Evolutionary conservation across 1,284 basidiomycete species (phyloP).

Genomic region (Phellinidium pouzarii): DNA sequence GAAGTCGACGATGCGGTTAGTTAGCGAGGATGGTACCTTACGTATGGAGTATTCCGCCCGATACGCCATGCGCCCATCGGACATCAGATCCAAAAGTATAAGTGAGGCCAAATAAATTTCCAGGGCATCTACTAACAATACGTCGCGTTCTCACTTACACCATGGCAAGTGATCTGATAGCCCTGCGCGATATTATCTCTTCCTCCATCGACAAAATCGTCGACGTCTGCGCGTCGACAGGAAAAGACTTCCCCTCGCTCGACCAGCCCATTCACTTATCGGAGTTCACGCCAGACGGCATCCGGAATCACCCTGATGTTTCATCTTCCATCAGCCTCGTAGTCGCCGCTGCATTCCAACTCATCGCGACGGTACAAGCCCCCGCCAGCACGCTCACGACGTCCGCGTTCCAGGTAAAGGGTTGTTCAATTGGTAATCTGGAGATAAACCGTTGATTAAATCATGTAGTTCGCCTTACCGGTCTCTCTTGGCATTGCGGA

Average conservation of each 20-base stretch:
- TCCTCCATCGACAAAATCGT: constrained; percentile 8
- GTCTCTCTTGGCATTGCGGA: constrained; percentile 9
- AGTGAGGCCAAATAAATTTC: no score
- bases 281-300: constrained; percentile 4
- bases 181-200: constrained; percentile 6
- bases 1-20: no score
- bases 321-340: background rate
- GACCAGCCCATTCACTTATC: constrained; percentile 1
- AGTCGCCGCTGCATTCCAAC: constrained; percentile 5
- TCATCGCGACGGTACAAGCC: constrained; percentile 10
- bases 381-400: constrained; percentile 1
- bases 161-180: no score
- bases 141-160: no score
- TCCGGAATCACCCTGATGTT: constrained; percentile 6
- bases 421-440: background rate
- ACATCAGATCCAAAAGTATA: no score
- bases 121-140: no score
- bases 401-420: constrained; percentile 4
- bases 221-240: background rate
- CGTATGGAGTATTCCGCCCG: no score
- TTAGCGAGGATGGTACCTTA: no score
- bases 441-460: background rate
- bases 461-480: constrained; percentile 5
- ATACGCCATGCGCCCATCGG: no score
- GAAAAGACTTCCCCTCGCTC: constrained; percentile 5